A percentile compares a stretch with the other conserved stretches of the same genome.
Conservation (phyloP, 441 rosid genomes). For the Adansonia rubrostipa region DNA sequence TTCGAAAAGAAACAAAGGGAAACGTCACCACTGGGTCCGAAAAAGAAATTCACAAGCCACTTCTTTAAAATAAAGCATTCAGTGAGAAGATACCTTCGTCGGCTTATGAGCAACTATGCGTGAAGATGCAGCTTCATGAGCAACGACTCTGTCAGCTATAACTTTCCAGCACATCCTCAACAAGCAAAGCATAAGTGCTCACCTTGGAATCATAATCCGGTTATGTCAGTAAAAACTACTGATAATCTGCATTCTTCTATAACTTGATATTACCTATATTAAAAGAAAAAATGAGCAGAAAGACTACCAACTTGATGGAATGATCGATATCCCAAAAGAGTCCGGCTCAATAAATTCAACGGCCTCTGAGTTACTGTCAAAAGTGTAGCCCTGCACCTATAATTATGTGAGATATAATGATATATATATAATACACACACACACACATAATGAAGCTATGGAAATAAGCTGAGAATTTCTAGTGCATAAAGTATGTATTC, state of each 20-base stretch:
- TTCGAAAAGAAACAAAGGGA: neutral
- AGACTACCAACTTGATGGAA: constrained; percentile 87
- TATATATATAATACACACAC: too few species aligned
- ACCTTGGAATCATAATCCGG: constrained; percentile 51
- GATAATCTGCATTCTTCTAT: neutral
- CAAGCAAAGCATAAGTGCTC: constrained; percentile 75
- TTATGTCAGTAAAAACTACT: neutral
- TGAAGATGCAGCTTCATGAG: constrained; percentile 76
- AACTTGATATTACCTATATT: neutral
- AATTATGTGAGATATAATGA: constrained; percentile 7
- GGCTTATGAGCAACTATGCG: constrained; percentile 59
- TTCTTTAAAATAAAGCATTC: neutral
- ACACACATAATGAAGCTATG: neutral
- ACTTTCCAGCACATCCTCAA: constrained; percentile 78
- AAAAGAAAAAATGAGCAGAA: neutral
- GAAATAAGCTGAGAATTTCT: constrained; percentile 7
- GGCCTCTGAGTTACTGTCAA: constrained; percentile 74
- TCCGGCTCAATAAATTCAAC: constrained; percentile 85
- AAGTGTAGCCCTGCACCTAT: constrained; percentile 87
- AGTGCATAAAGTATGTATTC: constrained; percentile 20
- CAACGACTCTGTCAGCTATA: constrained; percentile 65
- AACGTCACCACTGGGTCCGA: neutral
- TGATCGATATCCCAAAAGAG: constrained; percentile 81
- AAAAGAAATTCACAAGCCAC: neutral
- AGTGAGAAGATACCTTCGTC: constrained; percentile 67